Evolutionary conservation across 345 rosid species (phyloP), one percentile per base, ranked within the genome.

Genomic region (Salix dunnii): DNA sequence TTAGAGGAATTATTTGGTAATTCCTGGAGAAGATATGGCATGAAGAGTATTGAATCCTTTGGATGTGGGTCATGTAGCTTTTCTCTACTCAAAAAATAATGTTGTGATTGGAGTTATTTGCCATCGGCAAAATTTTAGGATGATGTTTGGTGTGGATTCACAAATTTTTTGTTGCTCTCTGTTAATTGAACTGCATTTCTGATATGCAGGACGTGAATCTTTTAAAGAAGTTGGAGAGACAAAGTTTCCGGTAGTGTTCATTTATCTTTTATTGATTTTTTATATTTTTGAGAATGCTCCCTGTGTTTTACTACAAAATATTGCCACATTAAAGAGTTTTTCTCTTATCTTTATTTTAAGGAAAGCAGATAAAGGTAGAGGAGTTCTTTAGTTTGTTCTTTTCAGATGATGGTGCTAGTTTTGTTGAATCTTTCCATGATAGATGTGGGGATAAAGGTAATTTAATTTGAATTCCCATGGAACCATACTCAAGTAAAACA

Each of bases 361-460:
- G 51, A 74, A 62, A 87, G 90, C 96, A 95, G 99, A 75, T 91
- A 77, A 91, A 82, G 74, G 97, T 92, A 76, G 92, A 91, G 82
- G 97, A 91, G 68, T 87, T 91, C 77, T 96, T 91, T 82, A 81
- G 80, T 77, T 84, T 92, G 84, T 92, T 89, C 77, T 87, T 91
- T 77, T 96, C 97, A 30, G 93, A 96, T 81, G 88, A 76, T 23
- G 88, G 93, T 68, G 74, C 82, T 77, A 72, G 74, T 74, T 96
- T 93, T 83, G 78, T 80, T 64, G 98, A 93, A 76, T 84, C 91
- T 77, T 96, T 93, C 86, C 99, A 96, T 79, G 78, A 73, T 80
- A 88, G 68, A 69, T 91, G 96, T 76, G 97, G 98, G 46, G 99
- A 96, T 79, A 96, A 96, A 93, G 98, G 99, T 96, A 86, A 42